Conservation (phyloP, 1,284 basidiomycete genomes). For the Lignosus rhinocerotis region DNA sequence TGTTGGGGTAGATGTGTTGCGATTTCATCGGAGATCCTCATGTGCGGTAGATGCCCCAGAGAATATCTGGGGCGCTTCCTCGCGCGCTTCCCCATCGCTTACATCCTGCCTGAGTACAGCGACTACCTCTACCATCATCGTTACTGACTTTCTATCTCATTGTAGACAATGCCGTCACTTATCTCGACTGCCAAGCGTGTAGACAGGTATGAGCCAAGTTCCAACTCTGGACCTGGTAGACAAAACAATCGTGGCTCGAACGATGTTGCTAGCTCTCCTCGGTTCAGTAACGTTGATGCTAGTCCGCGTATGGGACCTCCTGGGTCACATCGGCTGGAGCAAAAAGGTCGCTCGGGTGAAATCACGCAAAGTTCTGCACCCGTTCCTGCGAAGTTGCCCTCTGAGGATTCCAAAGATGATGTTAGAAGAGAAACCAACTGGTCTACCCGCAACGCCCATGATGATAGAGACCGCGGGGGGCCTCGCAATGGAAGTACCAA, state of each 20-base stretch:
- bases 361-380: constrained; percentile 7
- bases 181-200: neutral
- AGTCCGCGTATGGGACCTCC: constrained; percentile 11
- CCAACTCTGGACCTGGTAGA: constrained; percentile 4
- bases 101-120: too few relatives aligned
- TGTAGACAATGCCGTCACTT: constrained; percentile 13
- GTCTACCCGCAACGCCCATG: constrained; percentile 22
- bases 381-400: constrained; percentile 18
- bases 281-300: neutral
- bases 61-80: too few relatives aligned
- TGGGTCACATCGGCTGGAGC: constrained; percentile 12
- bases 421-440: constrained; percentile 22
- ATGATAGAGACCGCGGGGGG: constrained; percentile 24
- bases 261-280: neutral
- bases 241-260: neutral
- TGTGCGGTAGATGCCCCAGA: too few relatives aligned
- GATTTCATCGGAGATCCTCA: too few relatives aligned
- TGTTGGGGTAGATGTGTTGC: too few relatives aligned
- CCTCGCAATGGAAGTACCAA: constrained; percentile 8
- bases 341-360: constrained; percentile 19
- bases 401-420: constrained; percentile 26
- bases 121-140: too few relatives aligned
- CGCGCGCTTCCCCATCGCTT: too few relatives aligned
- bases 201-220: constrained; percentile 11
- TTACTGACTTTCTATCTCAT: neutral